Conservation (phyloP, 148 eudicot genomes). For the Nyssa sinensis region DNA sequence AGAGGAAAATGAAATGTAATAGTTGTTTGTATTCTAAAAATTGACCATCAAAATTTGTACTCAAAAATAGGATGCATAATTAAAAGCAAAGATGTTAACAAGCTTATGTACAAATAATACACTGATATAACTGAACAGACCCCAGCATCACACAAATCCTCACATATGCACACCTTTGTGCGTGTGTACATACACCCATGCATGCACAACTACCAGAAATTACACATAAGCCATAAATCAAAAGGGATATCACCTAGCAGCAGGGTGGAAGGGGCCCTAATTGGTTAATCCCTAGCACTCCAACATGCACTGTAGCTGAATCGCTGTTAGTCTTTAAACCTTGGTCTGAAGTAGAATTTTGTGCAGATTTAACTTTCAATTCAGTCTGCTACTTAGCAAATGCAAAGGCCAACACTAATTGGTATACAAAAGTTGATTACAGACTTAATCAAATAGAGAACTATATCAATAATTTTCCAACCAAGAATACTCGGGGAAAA, state of each 20-base stretch:
- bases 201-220: background rate
- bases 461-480: background rate
- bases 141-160: background rate
- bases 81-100: background rate
- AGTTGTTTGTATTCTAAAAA: background rate
- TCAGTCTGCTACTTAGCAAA: background rate
- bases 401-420: background rate
- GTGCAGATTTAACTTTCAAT: background rate
- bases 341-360: background rate
- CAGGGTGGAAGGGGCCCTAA: background rate
- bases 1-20: background rate
- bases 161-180: background rate
- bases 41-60: background rate
- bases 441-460: background rate
- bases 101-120: background rate
- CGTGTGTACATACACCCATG: background rate
- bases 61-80: background rate
- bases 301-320: no score
- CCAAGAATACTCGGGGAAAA: background rate
- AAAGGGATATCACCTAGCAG: background rate
- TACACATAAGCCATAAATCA: background rate
- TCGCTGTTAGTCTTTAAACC: no score
- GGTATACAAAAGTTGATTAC: background rate
- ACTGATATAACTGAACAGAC: background rate
- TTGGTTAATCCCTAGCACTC: background rate